A percentile compares a stretch with the other conserved stretches of the same genome.
Evolutionary conservation across 2,329 filamentous ascomycete genomes (phyloP).

Genomic region (Geoglossum cookeanum): DNA sequence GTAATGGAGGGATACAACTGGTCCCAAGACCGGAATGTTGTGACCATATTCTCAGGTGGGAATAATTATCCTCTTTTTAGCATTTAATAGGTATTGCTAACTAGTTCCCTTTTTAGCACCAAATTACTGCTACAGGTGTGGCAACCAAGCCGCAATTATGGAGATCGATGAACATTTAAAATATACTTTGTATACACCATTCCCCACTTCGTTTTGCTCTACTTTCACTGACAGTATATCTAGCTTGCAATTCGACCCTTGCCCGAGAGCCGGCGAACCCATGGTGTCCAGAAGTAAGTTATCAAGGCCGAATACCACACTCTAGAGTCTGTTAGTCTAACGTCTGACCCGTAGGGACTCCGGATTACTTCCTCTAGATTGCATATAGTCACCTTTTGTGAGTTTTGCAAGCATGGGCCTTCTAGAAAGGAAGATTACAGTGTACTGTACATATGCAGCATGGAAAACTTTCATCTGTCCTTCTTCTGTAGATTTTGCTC

Average conservation of each 20-base stretch:
- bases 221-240: conserved; percentile 4
- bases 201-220: not conserved
- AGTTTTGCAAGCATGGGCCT: not conserved
- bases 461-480: not conserved
- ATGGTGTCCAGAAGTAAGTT: conserved; percentile 73
- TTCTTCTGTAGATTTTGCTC: not conserved
- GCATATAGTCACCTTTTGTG: not conserved
- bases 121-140: conserved; percentile 91
- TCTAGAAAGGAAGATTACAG: not conserved
- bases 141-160: conserved; percentile 99
- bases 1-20: conserved; percentile 99
- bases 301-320: conserved; percentile 7
- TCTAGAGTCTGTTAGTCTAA: not conserved
- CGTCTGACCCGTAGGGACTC: conserved; percentile 39
- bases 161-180: conserved; percentile 98
- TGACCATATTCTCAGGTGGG: conserved; percentile 92
- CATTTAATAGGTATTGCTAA: conserved; percentile 12
- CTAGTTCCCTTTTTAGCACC: conserved; percentile 22
- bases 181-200: conserved; percentile 83
- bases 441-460: not conserved
- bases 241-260: conserved; percentile 97
- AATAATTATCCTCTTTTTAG: conserved; percentile 6
- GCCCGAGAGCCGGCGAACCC: conserved; percentile 88
- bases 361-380: conserved; percentile 90
- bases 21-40: conserved; percentile 95